Conservation (phyloP, 2,329 filamentous ascomycete genomes). For the Keithomyces neogunnii region DNA sequence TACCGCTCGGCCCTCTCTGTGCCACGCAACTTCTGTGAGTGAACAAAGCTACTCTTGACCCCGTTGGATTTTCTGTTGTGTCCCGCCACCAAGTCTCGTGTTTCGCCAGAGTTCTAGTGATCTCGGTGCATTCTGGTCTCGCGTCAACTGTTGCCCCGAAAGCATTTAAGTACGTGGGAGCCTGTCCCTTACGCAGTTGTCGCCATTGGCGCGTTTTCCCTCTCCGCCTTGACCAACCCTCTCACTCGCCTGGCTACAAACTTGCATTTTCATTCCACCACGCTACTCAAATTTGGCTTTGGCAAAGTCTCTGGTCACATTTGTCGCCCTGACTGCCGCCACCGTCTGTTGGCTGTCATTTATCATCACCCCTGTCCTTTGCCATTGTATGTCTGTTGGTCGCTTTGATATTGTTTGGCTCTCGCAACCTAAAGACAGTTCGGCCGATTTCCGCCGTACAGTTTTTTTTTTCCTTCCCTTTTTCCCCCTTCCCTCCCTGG, state of each 20-base stretch:
- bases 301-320: too few relatives aligned
- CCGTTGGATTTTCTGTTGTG: background rate
- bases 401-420: constrained; percentile 3
- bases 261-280: too few relatives aligned
- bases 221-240: background rate
- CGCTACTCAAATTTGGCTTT: too few relatives aligned
- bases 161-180: background rate
- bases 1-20: constrained; percentile 6
- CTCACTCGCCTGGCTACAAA: background rate
- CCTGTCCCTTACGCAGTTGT: background rate
- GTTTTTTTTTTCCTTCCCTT: too few relatives aligned
- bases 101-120: background rate
- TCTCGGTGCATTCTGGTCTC: background rate
- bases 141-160: background rate
- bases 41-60: constrained; percentile 1
- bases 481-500: background rate
- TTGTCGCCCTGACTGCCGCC: too few relatives aligned
- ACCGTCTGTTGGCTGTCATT: too few relatives aligned
- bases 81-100: background rate
- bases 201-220: background rate
- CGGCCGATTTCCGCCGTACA: constrained; percentile 4
- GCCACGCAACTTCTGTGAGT: constrained; percentile 4
- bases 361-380: too few relatives aligned
- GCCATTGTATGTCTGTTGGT: background rate
- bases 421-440: constrained; percentile 11